Evolutionary conservation across 352 stramenopile genomes (phyloP), one percentile per base, ranked within the genome.

Genomic region (Saprolegnia parasitica): DNA sequence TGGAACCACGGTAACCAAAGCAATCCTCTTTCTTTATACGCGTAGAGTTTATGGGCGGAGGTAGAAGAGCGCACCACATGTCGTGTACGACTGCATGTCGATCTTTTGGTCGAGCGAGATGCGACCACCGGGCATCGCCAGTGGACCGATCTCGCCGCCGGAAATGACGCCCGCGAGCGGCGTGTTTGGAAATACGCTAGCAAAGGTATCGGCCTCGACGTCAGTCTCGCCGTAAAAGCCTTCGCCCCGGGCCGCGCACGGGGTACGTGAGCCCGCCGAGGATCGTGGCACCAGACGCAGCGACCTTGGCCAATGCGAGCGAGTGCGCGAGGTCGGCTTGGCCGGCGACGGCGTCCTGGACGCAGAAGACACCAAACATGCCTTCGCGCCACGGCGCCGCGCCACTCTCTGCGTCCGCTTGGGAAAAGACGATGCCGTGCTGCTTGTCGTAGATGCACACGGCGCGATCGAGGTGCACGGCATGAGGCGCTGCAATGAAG

Each of bases 81-180:
- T 84, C 57, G 79, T 86, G 46, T 83, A 74, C 45, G 72, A 74
- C 68, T 86, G 77, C 4, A 86, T 40, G 29, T 78, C 68, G 24
- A 71, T 23, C 20, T 37, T 24, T 20, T 54, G 15, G n/a, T 26
- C 58, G n/a, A 10, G 71, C 42, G 57, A 21, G 35, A 32, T 26
- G 71, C 55, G 15, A 68, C 72, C 39, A 67, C 64, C 61, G 64
- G 74, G 55, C 73, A 67, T 21, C 13, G 78, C 78, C 5, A 81
- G 50, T 21, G 78, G 78, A 8, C 78, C 78, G 29, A 86, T 66
- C 23, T 71, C 77, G 13, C 45, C 77, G 29, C 76, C 77, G 4
- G 72, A 75, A 24, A 86, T 67, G 52, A 76, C 82, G 0, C 78
- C 77, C 24, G 68, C 68, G 29, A 82, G 26, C 4, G 76, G 71